phyloP scores from a whole-genome alignment of 768 basidiomycete species.

The Postia placenta region DNA sequence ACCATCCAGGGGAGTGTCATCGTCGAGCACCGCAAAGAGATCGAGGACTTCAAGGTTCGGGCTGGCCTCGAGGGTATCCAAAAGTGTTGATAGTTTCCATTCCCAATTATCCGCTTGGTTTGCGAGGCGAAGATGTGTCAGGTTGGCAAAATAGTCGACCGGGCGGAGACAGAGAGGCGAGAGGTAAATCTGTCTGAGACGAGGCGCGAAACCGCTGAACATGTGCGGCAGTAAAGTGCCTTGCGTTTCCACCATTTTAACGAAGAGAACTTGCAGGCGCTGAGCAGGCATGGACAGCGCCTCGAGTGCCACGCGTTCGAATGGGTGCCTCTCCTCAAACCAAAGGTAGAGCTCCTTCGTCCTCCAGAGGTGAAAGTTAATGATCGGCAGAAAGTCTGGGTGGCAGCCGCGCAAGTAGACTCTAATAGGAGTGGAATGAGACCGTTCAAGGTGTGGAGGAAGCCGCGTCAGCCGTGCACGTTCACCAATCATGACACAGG shows the following conservation, averaged over 20 bases:
- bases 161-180: background rate
- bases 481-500: background rate
- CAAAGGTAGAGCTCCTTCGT: background rate
- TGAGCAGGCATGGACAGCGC: background rate
- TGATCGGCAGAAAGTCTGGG: background rate
- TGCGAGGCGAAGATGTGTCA: background rate
- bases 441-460: background rate
- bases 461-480: too few species aligned
- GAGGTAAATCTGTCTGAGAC: background rate
- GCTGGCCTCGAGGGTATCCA: background rate
- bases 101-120: background rate
- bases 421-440: background rate
- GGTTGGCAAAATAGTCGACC: background rate
- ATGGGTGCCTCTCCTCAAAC: background rate
- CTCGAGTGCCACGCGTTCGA: background rate
- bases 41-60: background rate
- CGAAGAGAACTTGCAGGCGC: background rate
- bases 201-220: background rate
- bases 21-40: background rate
- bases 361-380: background rate
- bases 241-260: background rate
- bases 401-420: background rate
- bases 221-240: background rate
- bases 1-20: background rate
- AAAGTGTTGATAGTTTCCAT: background rate